Base-by-base conservation (phyloP, 2,329 filamentous ascomycete species). In the Talaromyces sp. region DNA sequence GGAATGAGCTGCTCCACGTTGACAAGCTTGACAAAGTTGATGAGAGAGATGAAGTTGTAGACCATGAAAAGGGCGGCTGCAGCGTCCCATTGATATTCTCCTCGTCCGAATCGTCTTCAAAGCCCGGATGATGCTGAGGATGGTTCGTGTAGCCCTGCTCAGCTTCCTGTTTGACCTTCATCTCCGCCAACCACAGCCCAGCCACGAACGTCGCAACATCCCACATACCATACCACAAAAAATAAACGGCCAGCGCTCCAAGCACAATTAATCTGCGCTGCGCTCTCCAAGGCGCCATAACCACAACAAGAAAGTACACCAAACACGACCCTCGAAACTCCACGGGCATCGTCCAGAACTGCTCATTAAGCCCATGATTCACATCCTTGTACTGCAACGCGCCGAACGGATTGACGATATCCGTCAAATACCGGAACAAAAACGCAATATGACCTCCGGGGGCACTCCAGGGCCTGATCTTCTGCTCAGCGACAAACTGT, bases 261-360 rank as follows among this genome's bases (percentile, higher is more conserved):
- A 64, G 47, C 22, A 47, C 57, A 19, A 60, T 47, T 24, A 60
- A 33, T 9, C 56, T 48, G 1, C 43, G 35, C 9, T 39, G 56
- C 2, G 57, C 24, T 4, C n/a, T 58, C 62, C 62, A 64, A n/a
- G 62, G 33, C 7, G 62, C 45, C 35, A 50, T 60, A 11, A 41
- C 62, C 35, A 60, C 56, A 6, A 64, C 39, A 8, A 64, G 19
- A 19, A 70, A 41, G 47, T 70, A 73, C 24, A 72, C 66, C n/a
- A 71, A 54, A 19, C 65, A 66, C 2, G 69, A 71, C 1, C 72
- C 72, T 14, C 71, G 67, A 56, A 71, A 70, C 45, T 72, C 69
- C n/a, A 69, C 47, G 0, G 72, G 71, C 64, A 73, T 73, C 1
- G 71, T 72, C 72, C 72, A 73, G 33, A 72, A 66, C 35, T 70